These are phyloP conservation scores for Ceratobasidium sp. DNA, from an alignment of 1,284 basidiomycete species.

Conservation along the genomic window DNA sequence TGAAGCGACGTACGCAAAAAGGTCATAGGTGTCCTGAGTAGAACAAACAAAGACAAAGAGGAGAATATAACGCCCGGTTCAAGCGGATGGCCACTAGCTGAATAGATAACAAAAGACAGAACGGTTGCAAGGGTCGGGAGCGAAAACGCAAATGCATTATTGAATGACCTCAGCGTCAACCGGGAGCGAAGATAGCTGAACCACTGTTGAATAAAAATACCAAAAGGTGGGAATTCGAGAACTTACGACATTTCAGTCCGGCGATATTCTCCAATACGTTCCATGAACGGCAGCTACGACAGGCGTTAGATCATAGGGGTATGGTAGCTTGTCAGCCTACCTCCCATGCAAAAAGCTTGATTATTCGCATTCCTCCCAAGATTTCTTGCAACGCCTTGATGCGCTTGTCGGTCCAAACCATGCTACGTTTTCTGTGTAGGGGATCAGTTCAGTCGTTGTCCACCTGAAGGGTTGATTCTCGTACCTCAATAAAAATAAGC, in stretches of 20 bases:
- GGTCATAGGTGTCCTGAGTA: constrained; percentile 77
- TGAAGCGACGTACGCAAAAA: constrained; percentile 62
- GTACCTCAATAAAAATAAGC: constrained; percentile 59
- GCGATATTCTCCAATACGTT: constrained; percentile 74
- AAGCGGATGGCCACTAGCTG: constrained; percentile 68
- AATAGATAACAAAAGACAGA: constrained; percentile 84
- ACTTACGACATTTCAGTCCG: constrained; percentile 65
- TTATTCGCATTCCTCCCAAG: constrained; percentile 61
- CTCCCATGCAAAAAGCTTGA: constrained; percentile 43
- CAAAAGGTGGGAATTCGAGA: not conserved
- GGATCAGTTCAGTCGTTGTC: constrained; percentile 47
- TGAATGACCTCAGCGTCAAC: constrained; percentile 73
- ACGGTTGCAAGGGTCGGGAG: constrained; percentile 84
- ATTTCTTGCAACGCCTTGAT: constrained; percentile 82
- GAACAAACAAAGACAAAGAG: constrained; percentile 84
- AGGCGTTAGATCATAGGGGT: not conserved
- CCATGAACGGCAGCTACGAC: constrained; percentile 48
- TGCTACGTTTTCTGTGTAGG: constrained; percentile 68
- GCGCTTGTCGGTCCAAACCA: constrained; percentile 84
- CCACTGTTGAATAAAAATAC: not conserved
- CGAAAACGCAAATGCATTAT: constrained; percentile 70
- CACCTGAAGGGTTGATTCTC: not conserved
- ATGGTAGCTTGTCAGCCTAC: not conserved
- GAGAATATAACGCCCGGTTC: constrained; percentile 78
- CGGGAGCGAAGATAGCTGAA: constrained; percentile 73